phyloP scores from a whole-genome alignment of 2,329 filamentous ascomycete species.

The Epichloe glyceriae region DNA sequence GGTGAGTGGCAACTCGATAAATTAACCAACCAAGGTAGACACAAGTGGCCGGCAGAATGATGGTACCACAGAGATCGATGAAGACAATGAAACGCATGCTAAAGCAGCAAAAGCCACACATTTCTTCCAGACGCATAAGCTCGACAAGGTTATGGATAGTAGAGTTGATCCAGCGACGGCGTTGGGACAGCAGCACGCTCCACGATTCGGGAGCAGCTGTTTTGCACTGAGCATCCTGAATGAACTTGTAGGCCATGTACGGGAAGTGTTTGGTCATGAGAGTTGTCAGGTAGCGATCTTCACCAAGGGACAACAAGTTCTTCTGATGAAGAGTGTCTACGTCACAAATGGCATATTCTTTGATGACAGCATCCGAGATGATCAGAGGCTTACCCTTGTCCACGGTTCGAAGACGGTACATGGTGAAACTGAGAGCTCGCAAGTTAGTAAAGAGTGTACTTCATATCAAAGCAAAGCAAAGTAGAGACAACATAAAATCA shows the following conservation, averaged over 20 bases:
- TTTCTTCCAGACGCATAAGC: constrained; percentile 76
- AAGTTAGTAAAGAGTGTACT: constrained; percentile 22
- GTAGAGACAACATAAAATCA: neutral
- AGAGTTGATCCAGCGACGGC: constrained; percentile 98
- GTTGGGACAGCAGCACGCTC: constrained; percentile 89
- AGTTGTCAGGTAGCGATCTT: constrained; percentile 94
- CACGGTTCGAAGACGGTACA: constrained; percentile 91
- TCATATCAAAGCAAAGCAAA: neutral
- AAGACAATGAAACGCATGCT: constrained; percentile 96
- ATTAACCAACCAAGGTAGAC: constrained; percentile 80
- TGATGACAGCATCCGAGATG: constrained; percentile 76
- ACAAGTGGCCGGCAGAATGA: constrained; percentile 82
- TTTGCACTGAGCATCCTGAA: constrained; percentile 82
- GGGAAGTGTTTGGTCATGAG: constrained; percentile 98
- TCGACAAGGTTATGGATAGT: constrained; percentile 95
- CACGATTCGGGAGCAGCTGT: constrained; percentile 91
- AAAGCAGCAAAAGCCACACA: constrained; percentile 98
- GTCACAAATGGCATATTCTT: constrained; percentile 76
- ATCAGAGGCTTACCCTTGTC: constrained; percentile 92
- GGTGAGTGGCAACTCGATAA: constrained; percentile 56
- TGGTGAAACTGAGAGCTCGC: constrained; percentile 65
- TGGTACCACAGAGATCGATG: constrained; percentile 82
- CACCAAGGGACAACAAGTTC: constrained; percentile 84
- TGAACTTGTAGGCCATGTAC: constrained; percentile 88
- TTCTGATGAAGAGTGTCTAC: constrained; percentile 96